Evolutionary conservation across 768 basidiomycete genomes (phyloP).

Genomic region (Tricholoma matsutake): DNA sequence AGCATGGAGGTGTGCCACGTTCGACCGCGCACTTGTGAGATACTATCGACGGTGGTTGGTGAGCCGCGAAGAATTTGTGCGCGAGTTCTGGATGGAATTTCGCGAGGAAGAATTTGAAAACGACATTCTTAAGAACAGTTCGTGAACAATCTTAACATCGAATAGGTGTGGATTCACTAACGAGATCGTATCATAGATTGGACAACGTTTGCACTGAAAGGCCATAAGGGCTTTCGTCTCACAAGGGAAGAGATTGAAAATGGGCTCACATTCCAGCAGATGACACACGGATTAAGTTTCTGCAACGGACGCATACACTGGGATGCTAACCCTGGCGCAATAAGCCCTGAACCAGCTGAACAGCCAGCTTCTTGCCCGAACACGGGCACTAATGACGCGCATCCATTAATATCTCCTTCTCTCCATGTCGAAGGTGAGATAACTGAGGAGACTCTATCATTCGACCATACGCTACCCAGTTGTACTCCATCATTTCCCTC

Average conservation of each 20-base stretch:
- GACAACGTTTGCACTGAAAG: conserved; percentile 34
- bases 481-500: no score
- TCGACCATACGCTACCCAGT: no score
- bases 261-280: conserved; percentile 31
- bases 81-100: conserved; percentile 37
- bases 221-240: conserved; percentile 39
- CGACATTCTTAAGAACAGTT: conserved; percentile 29
- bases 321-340: neutral
- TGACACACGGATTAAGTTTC: neutral
- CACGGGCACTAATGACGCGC: no score
- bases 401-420: neutral
- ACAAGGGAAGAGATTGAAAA: conserved; percentile 32
- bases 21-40: conserved; percentile 41
- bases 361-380: neutral
- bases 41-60: conserved; percentile 43
- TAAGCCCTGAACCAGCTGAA: neutral
- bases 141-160: conserved; percentile 8
- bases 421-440: neutral
- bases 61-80: conserved; percentile 33
- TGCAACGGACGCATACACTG: neutral
- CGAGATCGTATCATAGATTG: conserved; percentile 30
- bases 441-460: neutral
- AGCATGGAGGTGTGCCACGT: conserved; percentile 27
- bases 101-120: conserved; percentile 17
- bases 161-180: neutral